A percentile compares a stretch with the other conserved stretches of the same genome.
phyloP scores from a whole-genome alignment of 2,329 filamentous ascomycete genomes.

The Sporothrix dimorphospora region DNA sequence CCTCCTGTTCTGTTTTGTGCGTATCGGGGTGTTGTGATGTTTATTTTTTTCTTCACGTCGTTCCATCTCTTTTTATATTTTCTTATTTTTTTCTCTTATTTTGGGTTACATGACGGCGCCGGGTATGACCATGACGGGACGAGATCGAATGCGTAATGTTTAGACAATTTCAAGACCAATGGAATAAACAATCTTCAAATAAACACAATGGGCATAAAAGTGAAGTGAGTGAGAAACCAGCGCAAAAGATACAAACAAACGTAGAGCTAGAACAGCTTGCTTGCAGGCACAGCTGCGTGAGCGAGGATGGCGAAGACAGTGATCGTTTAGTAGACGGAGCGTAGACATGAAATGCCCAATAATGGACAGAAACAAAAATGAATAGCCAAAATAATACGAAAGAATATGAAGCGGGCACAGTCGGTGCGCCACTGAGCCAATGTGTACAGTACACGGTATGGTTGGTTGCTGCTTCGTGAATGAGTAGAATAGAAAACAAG shows the following conservation, averaged over 20 bases:
- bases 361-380: background rate
- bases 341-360: background rate
- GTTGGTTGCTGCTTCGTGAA: background rate
- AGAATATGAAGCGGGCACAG: background rate
- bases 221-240: background rate
- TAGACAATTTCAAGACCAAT: background rate
- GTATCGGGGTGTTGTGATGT: background rate
- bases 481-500: no score
- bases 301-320: background rate
- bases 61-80: background rate
- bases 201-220: background rate
- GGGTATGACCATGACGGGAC: background rate
- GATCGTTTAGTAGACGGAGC: background rate
- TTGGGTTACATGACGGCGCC: slow-evolving; percentile 2
- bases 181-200: slow-evolving; percentile 17
- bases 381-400: background rate
- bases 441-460: background rate
- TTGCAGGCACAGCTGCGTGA: background rate
- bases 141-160: slow-evolving; percentile 5
- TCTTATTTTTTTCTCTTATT: slow-evolving; percentile 15
- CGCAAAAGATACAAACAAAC: background rate
- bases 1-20: background rate
- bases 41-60: background rate
- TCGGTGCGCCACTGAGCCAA: background rate
- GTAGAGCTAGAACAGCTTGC: background rate